Evolutionary conservation across 1,139 yeast genomes (phyloP).

Genomic region (Fermentozyma sake): DNA sequence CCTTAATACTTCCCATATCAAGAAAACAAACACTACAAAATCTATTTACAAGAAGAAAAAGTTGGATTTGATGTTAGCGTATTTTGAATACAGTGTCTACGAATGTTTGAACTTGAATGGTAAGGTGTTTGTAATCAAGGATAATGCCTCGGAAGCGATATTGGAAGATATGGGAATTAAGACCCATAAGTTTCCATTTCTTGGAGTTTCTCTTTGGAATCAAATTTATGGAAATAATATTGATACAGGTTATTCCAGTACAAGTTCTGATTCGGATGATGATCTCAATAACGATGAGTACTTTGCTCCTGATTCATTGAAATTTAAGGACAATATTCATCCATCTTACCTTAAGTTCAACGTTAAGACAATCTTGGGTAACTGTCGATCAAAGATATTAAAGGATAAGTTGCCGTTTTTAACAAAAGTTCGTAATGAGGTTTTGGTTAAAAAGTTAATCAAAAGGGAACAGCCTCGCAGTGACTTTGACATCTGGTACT

Average conservation of each 20-base stretch:
- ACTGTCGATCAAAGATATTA: slow-evolving; percentile 32
- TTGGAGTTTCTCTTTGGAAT: slow-evolving; percentile 39
- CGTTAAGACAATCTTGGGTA: slow-evolving; percentile 29
- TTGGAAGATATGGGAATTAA: slow-evolving; percentile 22
- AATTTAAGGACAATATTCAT: slow-evolving; percentile 20
- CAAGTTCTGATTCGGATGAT: slow-evolving; percentile 10
- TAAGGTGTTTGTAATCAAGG: slow-evolving; percentile 29
- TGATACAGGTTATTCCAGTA: slow-evolving; percentile 17
- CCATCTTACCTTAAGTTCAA: slow-evolving; percentile 31
- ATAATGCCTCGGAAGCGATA: slow-evolving; percentile 22
- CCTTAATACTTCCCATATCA: slow-evolving; percentile 26
- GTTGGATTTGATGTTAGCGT: slow-evolving; percentile 31
- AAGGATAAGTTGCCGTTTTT: slow-evolving; percentile 33
- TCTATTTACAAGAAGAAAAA: slow-evolving; percentile 22
- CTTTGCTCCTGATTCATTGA: slow-evolving; percentile 14
- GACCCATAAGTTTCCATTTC: slow-evolving; percentile 20
- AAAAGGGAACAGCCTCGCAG: slow-evolving; percentile 8
- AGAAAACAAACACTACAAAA: slow-evolving; percentile 14
- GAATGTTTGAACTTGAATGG: slow-evolving; percentile 34
- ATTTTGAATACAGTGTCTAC: slow-evolving; percentile 34
- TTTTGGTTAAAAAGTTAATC: slow-evolving; percentile 13
- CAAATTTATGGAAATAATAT: slow-evolving; percentile 23
- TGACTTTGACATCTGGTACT: slow-evolving; percentile 31
- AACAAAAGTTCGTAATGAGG: slow-evolving; percentile 27
- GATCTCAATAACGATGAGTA: slow-evolving; percentile 12